A percentile compares a stretch with the other conserved stretches of the same genome.
Evolutionary conservation across 208 protist genomes (phyloP).

Genomic region (Zelonia costaricensis): DNA sequence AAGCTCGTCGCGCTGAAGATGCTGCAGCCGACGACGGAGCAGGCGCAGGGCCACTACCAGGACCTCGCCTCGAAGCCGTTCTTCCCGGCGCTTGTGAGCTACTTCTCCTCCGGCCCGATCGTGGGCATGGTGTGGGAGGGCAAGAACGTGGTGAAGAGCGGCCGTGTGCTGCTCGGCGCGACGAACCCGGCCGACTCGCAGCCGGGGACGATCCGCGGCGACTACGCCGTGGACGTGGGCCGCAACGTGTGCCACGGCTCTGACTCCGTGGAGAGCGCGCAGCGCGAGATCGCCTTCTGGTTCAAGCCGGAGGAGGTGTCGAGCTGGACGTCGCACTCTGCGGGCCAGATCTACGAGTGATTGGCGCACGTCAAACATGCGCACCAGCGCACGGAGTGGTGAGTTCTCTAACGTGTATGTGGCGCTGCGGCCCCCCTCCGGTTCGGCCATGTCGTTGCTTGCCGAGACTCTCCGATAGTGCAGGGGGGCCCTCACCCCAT

Average conservation of each 20-base stretch:
- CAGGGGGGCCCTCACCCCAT: too few relatives aligned
- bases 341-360: conserved; percentile 87
- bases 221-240: conserved; percentile 95
- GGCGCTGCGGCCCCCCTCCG: too few relatives aligned
- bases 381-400: too few relatives aligned
- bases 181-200: conserved; percentile 94
- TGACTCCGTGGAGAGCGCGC: conserved; percentile 93
- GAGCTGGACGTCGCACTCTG: conserved; percentile 79
- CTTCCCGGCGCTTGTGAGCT: conserved; percentile 93
- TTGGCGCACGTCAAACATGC: neutral
- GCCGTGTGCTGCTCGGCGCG: conserved; percentile 94
- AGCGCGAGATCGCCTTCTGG: conserved; percentile 97
- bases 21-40: conserved; percentile 74
- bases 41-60: conserved; percentile 90
- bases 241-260: conserved; percentile 98
- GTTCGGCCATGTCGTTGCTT: too few relatives aligned
- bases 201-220: conserved; percentile 97
- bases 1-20: conserved; percentile 96
- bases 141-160: conserved; percentile 93
- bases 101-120: conserved; percentile 97
- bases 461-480: too few relatives aligned
- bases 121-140: conserved; percentile 98
- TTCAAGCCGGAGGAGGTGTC: conserved; percentile 93
- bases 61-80: conserved; percentile 93
- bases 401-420: too few relatives aligned